Conservation (phyloP, 169 alveolate genomes). For the Eimeria praecox region DNA sequence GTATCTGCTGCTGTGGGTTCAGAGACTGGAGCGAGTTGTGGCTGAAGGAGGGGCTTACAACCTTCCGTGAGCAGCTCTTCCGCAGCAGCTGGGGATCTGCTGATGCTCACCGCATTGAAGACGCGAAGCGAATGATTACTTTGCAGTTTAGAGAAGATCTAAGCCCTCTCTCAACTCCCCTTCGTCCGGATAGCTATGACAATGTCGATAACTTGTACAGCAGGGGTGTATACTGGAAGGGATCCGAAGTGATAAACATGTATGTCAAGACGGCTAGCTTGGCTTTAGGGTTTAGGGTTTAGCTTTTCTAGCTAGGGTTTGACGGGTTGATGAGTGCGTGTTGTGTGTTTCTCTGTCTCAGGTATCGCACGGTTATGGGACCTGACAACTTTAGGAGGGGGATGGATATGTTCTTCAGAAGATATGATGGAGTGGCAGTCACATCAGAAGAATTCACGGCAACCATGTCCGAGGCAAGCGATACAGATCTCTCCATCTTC, state of each 20-base stretch:
- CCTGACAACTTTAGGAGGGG: constrained; percentile 94
- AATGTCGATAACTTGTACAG: constrained; percentile 95
- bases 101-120: constrained; percentile 90
- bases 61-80: constrained; percentile 92
- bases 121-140: constrained; percentile 88
- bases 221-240: constrained; percentile 94
- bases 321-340: too few relatives aligned
- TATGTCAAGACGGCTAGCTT: too few relatives aligned
- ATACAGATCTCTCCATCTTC: constrained; percentile 90
- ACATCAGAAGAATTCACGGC: constrained; percentile 95
- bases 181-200: constrained; percentile 94
- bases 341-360: background rate
- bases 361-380: constrained; percentile 93
- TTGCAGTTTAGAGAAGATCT: constrained; percentile 93
- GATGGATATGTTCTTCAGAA: constrained; percentile 91
- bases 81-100: constrained; percentile 87
- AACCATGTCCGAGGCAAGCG: constrained; percentile 94
- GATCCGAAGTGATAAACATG: constrained; percentile 93
- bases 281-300: background rate
- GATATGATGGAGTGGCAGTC: constrained; percentile 93
- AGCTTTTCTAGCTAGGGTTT: background rate
- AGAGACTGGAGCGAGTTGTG: constrained; percentile 78
- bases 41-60: constrained; percentile 95
- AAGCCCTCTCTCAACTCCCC: constrained; percentile 90
- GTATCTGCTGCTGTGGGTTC: constrained; percentile 1